Evolutionary conservation across 768 basidiomycete genomes (phyloP).

Genomic region (Lactarius vividus): DNA sequence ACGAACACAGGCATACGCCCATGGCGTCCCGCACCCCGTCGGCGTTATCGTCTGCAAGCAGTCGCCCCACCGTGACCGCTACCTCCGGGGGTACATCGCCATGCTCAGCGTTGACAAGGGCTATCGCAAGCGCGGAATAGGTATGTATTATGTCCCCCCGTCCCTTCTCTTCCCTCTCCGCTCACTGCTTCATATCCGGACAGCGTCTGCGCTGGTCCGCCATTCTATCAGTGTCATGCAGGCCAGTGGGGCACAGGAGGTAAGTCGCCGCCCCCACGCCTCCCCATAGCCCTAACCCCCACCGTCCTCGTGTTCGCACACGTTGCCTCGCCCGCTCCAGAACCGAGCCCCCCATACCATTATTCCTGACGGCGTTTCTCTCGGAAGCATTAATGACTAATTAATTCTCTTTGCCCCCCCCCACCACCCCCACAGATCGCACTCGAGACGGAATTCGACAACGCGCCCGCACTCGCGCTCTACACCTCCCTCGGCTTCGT

Average conservation of each 20-base stretch:
- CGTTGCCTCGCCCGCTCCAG: background rate
- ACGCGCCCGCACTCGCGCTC: conserved; percentile 78
- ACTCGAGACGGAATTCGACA: conserved; percentile 96
- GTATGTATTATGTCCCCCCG: conserved; percentile 67
- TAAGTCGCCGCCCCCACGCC: conserved; percentile 35
- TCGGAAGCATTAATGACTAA: background rate
- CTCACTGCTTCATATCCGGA: conserved; percentile 20
- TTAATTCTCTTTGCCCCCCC: too few species aligned
- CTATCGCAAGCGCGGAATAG: conserved; percentile 97
- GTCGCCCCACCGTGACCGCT: conserved; percentile 71
- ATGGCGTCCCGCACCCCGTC: conserved; percentile 48
- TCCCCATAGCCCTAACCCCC: conserved; percentile 23
- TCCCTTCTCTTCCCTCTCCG: background rate
- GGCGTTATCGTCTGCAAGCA: conserved; percentile 98
- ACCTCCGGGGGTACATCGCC: conserved; percentile 93
- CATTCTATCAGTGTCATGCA: conserved; percentile 86
- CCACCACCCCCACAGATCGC: conserved; percentile 55
- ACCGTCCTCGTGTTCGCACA: conserved; percentile 4
- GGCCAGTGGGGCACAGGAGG: conserved; percentile 80
- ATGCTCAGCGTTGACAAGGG: conserved; percentile 89
- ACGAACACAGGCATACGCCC: conserved; percentile 8
- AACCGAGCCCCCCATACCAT: conserved; percentile 8
- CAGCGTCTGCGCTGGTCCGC: conserved; percentile 83
- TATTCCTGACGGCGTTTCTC: conserved; percentile 8
- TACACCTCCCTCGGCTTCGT: conserved; percentile 95